Evolutionary conservation across 176 grass and related monocot species (phyloP), one percentile per base, ranked within the genome.

Genomic region (Zoysia pacifica): DNA sequence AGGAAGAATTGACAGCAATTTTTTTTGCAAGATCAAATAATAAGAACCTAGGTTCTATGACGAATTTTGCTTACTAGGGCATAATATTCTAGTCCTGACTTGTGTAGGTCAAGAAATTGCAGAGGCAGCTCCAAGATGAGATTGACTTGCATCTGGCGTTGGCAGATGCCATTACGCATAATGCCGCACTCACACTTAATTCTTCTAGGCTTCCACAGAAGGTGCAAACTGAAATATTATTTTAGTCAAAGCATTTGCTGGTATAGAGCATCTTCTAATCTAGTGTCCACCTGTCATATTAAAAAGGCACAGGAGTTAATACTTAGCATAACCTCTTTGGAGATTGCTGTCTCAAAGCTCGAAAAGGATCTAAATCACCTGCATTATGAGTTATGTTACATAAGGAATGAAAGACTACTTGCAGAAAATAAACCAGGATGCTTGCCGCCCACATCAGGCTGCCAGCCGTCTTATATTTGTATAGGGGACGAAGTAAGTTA

Each of bases 41-140:
- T 40, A 60, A 48, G 50, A 41, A 15, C 47, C 13, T 35, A 47
- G n/a, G 63, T 54, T 54, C 39, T 51, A 0, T 0, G 2, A 69
- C 69, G 4, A 65, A 6, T 18, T 18, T 73, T n/a, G 55, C 39
- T 2, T 73, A 58, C 48, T 13, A n/a, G 50, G 15, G 15, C 20
- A 42, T 67, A 62, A 76, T 77, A 37, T 56, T n/a, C 65, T 60
- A 20, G 40, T 75, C 54, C 64, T 72, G 62, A 58, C 39, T 16
- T 82, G 11, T 75, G 72, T 83, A 99, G 96, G 96, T 99, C 35
- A 85, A 79, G 39, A 95, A 81, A 48, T 82, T 99, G 79, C 88
- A 95, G 81, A 87, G 60, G 69, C 84, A 99, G 42, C 93, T 99
- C 20, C 81, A 95, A 76, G 88, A 93, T 86, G 96, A 99, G 86